phyloP scores from a whole-genome alignment of 768 basidiomycete genomes.

The Amanita exitialis region DNA sequence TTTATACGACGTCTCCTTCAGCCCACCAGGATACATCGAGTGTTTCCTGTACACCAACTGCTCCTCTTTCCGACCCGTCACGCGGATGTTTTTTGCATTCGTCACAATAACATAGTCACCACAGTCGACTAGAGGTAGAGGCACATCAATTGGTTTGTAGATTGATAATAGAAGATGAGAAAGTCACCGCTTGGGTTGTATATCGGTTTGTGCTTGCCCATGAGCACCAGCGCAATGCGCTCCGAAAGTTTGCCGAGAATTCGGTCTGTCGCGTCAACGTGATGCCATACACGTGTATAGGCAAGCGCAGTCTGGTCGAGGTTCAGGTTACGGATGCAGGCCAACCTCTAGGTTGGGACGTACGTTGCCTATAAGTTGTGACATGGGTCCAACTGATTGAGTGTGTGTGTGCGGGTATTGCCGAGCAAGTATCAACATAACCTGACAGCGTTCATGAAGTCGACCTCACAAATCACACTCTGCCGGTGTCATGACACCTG shows the following conservation, averaged over 20 bases:
- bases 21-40: slow-evolving; percentile 85
- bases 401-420: neutral
- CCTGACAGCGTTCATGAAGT: too few relatives aligned
- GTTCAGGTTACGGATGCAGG: neutral
- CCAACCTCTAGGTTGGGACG: slow-evolving; percentile 7
- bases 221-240: slow-evolving; percentile 88
- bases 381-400: slow-evolving; percentile 41
- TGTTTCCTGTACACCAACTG: slow-evolving; percentile 86
- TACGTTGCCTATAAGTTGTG: slow-evolving; percentile 77
- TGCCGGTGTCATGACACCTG: too few relatives aligned
- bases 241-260: slow-evolving; percentile 93
- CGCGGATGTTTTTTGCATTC: slow-evolving; percentile 72
- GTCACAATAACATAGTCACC: slow-evolving; percentile 98
- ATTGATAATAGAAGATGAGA: slow-evolving; percentile 27
- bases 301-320: slow-evolving; percentile 81
- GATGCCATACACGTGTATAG: slow-evolving; percentile 94
- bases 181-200: slow-evolving; percentile 62
- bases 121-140: slow-evolving; percentile 54
- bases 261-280: slow-evolving; percentile 83
- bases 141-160: neutral
- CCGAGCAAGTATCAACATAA: too few relatives aligned
- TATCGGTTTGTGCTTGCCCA: slow-evolving; percentile 99
- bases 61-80: slow-evolving; percentile 83
- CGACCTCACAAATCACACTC: too few relatives aligned
- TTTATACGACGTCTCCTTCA: slow-evolving; percentile 84